Conservation (phyloP, 495 filamentous ascomycete genomes). For the Diplogelasinospora grovesii region DNA sequence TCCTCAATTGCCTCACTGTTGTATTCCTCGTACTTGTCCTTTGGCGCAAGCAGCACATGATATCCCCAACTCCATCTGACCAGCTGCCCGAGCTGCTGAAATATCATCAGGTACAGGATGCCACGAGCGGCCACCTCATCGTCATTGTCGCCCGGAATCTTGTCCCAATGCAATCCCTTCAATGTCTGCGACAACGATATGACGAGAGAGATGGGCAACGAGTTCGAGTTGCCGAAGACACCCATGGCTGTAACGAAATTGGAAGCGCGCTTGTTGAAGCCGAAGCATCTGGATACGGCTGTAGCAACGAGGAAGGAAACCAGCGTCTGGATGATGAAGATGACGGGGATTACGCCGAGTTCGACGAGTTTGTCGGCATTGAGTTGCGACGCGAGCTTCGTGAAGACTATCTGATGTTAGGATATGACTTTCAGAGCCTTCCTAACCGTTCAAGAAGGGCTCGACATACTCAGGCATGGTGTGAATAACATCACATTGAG, state of each 20-base stretch:
- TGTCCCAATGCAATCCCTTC: constrained; percentile 87
- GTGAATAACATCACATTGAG: constrained; percentile 92
- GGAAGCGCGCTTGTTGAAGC: constrained; percentile 72
- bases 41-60: constrained; percentile 79
- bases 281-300: constrained; percentile 61
- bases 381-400: constrained; percentile 92
- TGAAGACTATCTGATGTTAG: constrained; percentile 65
- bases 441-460: neutral
- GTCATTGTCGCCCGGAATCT: constrained; percentile 84
- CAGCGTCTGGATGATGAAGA: constrained; percentile 79
- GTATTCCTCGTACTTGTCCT: constrained; percentile 59
- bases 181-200: constrained; percentile 89
- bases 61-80: constrained; percentile 98
- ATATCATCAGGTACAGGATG: constrained; percentile 92
- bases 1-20: constrained; percentile 53
- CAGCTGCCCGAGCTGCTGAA: constrained; percentile 93
- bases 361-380: constrained; percentile 84
- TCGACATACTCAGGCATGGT: constrained; percentile 79
- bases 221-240: constrained; percentile 98
- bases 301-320: constrained; percentile 75
- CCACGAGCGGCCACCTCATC: constrained; percentile 90
- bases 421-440: neutral
- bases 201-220: constrained; percentile 92
- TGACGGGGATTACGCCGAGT: constrained; percentile 85
- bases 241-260: constrained; percentile 98